Evolutionary conservation across 371 early-diverging fungal genomes (phyloP), one percentile per base, ranked within the genome.

Genomic region (Mucor velutinosus): DNA sequence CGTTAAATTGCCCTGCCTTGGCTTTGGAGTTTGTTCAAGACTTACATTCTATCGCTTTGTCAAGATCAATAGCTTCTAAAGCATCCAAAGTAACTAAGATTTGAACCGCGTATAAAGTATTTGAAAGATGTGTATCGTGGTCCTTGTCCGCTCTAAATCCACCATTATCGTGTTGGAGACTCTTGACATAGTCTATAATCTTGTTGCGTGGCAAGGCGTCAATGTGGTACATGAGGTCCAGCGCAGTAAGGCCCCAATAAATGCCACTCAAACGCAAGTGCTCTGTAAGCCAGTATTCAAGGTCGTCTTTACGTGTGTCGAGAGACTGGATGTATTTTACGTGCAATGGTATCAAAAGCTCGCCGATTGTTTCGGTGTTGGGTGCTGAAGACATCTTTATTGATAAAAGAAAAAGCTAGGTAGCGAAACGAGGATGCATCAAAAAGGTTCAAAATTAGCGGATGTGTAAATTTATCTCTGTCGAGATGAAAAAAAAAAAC

Each of bases 31-130:
- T 37, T 30, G 21, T 11, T 41, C 12, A 21, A 35, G 5, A 53
- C 81, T 76, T 82, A 95, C 93, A 96, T 64, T 83, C 69, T 7
- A 93, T 83, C 4, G 91, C 87, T 37, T 86, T 86, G 15, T 87
- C 86, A 4, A 74, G 75, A 65, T 96, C 88, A 41, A 96, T 79
- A 32, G 77, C 73, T 71, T 95, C 91, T 33, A 97, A 65, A 0
- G 94, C 90, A 65, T 96, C 91, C 51, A 89, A 84, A 33, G 94
- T 95, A 33, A 89, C 90, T 19, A 99, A 80, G 7, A 98, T 87
- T 72, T 99, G 99, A 19, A 99, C 81, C 0, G 98, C 99, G 58
- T 94, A 93, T 66, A 99, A 87, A 2, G 99, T 99, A 60, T 93
- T 93, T 11, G 95, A 74, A 15, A 99, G 76, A 76, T 97, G 98